A percentile compares a stretch with the other conserved stretches of the same genome.
These are phyloP conservation scores for Debaryomyces coudertii DNA, from an alignment of 1,139 yeast genomes.

Conservation along the genomic window DNA sequence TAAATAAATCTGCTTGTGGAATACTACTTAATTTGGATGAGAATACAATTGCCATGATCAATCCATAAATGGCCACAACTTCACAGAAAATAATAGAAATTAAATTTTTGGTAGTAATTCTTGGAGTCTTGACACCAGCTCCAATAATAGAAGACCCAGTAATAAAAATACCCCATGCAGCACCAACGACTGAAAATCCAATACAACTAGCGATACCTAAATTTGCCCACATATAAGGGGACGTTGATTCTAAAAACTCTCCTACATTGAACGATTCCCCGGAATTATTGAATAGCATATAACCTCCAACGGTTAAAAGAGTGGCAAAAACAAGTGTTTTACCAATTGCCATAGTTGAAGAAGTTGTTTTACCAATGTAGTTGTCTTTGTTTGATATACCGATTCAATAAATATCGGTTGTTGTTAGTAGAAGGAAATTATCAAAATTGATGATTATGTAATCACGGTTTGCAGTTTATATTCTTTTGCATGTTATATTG, in stretches of 20 bases:
- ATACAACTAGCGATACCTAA: constrained; percentile 92
- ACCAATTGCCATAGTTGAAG: constrained; percentile 22
- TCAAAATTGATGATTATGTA: not conserved
- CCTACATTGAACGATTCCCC: constrained; percentile 94
- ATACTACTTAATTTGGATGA: constrained; percentile 84
- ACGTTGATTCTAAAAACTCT: constrained; percentile 76
- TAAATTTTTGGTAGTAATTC: constrained; percentile 95
- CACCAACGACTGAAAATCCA: constrained; percentile 94
- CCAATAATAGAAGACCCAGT: constrained; percentile 96
- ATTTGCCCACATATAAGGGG: constrained; percentile 97
- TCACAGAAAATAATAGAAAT: constrained; percentile 98
- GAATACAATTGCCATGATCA: constrained; percentile 97
- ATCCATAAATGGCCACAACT: constrained; percentile 97
- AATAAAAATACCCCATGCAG: constrained; percentile 98
- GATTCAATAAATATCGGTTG: not conserved
- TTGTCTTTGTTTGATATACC: not conserved
- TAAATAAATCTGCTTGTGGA: constrained; percentile 60
- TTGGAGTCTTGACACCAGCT: constrained; percentile 97
- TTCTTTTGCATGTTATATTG: not conserved
- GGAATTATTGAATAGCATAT: constrained; percentile 87
- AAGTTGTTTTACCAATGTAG: not conserved
- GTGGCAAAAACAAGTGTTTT: constrained; percentile 31
- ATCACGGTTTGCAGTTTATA: not conserved
- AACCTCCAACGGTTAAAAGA: constrained; percentile 48
- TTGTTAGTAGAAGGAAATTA: not conserved